Conservation (phyloP, 2,329 filamentous ascomycete genomes). For the Septoria linicola region DNA sequence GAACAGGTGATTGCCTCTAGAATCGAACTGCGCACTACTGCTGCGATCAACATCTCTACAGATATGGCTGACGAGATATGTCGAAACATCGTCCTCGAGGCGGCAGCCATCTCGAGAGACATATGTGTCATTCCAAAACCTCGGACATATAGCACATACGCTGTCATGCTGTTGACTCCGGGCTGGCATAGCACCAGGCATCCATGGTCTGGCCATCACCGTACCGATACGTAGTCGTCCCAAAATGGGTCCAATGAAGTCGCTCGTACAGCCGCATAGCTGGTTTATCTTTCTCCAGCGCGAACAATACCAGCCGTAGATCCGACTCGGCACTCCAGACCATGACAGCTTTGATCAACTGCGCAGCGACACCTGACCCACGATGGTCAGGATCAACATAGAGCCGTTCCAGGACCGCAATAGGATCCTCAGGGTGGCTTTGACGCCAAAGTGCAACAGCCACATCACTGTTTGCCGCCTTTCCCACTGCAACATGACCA, state of each 20-base stretch:
- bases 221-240: constrained; percentile 17
- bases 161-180: not conserved
- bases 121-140: no score
- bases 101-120: no score
- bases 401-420: constrained; percentile 31
- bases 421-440: not conserved
- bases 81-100: no score
- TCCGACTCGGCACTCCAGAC: constrained; percentile 14
- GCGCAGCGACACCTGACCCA: constrained; percentile 23
- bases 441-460: constrained; percentile 23
- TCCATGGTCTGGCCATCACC: constrained; percentile 20
- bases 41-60: no score
- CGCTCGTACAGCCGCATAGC: constrained; percentile 30
- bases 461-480: constrained; percentile 21
- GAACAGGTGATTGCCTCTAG: no score
- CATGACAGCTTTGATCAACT: constrained; percentile 23
- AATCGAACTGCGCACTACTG: no score
- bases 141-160: no score
- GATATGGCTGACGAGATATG: no score
- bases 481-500: constrained; percentile 25
- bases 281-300: constrained; percentile 27
- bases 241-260: constrained; percentile 29
- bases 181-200: constrained; percentile 25
- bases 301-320: constrained; percentile 27
- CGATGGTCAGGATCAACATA: constrained; percentile 29